Evolutionary conservation across 768 basidiomycete species (phyloP).

Genomic region (Tylopilus vinaceipallidus): DNA sequence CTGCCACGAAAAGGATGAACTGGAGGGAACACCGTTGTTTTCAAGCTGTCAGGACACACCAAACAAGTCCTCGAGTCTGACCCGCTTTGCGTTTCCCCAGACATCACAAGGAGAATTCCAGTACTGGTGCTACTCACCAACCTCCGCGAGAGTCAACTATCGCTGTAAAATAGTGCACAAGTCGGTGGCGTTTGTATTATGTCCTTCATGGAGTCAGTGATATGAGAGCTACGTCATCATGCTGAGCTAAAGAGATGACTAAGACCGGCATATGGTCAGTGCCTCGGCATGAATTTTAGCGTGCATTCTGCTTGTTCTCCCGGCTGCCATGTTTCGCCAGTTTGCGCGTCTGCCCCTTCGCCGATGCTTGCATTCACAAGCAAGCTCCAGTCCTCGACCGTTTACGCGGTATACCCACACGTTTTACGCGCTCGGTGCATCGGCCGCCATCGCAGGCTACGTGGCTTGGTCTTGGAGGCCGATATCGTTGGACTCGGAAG

Average conservation of each 20-base stretch:
- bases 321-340: constrained; percentile 50
- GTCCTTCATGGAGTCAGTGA: too few relatives aligned
- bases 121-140: too few relatives aligned
- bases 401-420: constrained; percentile 28
- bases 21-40: neutral
- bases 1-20: neutral
- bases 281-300: constrained; percentile 25
- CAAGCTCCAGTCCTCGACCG: constrained; percentile 17
- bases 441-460: constrained; percentile 45
- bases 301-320: neutral
- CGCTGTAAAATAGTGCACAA: too few relatives aligned
- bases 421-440: constrained; percentile 41
- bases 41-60: too few relatives aligned
- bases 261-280: constrained; percentile 11
- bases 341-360: constrained; percentile 52
- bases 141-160: too few relatives aligned
- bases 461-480: constrained; percentile 47
- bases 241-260: constrained; percentile 27
- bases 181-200: too few relatives aligned
- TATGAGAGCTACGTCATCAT: too few relatives aligned
- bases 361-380: constrained; percentile 50
- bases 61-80: too few relatives aligned
- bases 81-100: too few relatives aligned
- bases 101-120: too few relatives aligned
- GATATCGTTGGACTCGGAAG: constrained; percentile 48